Conservation (phyloP, 371 early-diverging fungal genomes). For the Massospora cicadina region DNA sequence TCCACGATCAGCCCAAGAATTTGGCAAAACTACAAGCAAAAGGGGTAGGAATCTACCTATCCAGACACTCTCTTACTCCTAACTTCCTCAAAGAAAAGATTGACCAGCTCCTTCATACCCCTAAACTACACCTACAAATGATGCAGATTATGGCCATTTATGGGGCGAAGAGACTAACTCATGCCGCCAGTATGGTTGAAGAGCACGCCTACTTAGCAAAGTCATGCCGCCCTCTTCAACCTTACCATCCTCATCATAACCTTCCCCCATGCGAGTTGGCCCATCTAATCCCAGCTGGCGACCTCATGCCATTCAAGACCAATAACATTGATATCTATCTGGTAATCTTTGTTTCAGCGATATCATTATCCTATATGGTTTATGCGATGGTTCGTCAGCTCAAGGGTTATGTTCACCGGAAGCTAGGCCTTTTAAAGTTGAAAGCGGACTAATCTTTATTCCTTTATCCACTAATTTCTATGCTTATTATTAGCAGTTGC, state of each 20-base stretch:
- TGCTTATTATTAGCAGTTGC: no score
- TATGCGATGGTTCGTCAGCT: no score
- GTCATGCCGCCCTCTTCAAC: neutral
- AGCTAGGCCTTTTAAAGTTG: no score
- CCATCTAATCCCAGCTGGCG: neutral
- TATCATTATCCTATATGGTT: no score
- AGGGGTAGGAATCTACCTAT: neutral
- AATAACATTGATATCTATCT: neutral
- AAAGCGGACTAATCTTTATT: no score
- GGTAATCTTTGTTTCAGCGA: neutral
- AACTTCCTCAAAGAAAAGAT: neutral
- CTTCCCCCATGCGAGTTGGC: neutral
- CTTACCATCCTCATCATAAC: neutral
- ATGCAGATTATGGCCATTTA: neutral
- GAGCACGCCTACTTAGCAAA: neutral
- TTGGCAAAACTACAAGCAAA: neutral
- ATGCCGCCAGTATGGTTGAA: neutral
- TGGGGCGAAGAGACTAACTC: neutral
- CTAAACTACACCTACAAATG: neutral
- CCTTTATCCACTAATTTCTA: no score
- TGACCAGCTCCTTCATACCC: neutral
- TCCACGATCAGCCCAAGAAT: conserved; percentile 7
- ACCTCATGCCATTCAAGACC: neutral
- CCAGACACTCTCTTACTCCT: neutral
- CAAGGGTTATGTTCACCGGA: no score